A percentile compares a stretch with the other conserved stretches of the same genome.
These are phyloP conservation scores for Pulveroboletus ravenelii DNA, from an alignment of 768 basidiomycete species.

Conservation along the genomic window DNA sequence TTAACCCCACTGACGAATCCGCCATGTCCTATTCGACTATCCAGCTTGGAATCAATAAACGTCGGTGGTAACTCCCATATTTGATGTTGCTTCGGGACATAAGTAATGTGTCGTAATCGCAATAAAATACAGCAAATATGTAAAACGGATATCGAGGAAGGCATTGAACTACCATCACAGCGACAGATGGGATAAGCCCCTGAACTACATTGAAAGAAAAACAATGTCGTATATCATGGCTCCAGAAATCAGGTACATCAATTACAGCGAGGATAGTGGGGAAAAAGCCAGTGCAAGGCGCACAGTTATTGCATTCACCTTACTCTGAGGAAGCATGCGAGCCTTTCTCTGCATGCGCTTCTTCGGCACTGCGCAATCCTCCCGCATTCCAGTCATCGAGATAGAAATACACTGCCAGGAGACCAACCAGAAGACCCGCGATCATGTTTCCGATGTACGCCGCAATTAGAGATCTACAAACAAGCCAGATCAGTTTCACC, in stretches of 20 bases:
- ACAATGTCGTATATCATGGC: not conserved
- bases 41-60: not conserved
- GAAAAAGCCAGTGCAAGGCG: not conserved
- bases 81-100: not conserved
- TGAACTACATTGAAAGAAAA: not conserved
- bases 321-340: constrained; percentile 11
- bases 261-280: not conserved
- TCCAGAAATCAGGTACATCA: not conserved
- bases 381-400: constrained; percentile 45
- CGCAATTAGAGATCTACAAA: constrained; percentile 56
- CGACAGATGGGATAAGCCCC: not conserved
- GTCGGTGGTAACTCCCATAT: not conserved
- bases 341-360: constrained; percentile 19
- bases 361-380: constrained; percentile 39
- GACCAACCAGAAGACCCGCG: constrained; percentile 57
- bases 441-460: constrained; percentile 63
- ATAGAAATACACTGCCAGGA: constrained; percentile 64
- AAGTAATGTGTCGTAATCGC: not conserved
- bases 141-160: not conserved
- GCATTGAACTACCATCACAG: not conserved
- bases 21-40: too few species aligned
- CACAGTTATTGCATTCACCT: not conserved
- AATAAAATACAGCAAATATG: not conserved
- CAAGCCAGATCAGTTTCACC: not conserved
- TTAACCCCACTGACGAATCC: too few species aligned